Base-by-base conservation (phyloP, 306 rosid species). In the Acacia acuminata region DNA sequence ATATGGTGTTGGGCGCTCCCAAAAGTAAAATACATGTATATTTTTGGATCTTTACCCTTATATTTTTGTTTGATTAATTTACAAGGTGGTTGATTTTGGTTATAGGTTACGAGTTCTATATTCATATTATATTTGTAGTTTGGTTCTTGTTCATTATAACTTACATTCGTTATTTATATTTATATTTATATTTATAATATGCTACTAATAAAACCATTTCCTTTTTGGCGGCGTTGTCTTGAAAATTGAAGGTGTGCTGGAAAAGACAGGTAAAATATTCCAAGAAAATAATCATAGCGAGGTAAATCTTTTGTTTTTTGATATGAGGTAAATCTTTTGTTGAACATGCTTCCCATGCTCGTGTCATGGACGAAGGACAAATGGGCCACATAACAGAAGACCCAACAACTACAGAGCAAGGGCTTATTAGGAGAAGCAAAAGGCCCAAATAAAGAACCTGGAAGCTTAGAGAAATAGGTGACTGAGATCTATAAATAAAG, bases 31-130 rank as follows among this genome's bases (percentile, higher is more conserved):
- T n/a, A n/a, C n/a, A n/a, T n/a, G n/a, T n/a, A n/a, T n/a, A n/a
- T n/a, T n/a, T n/a, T n/a, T n/a, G n/a, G n/a, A n/a, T n/a, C n/a
- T n/a, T n/a, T n/a, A n/a, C n/a, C n/a, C n/a, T 83, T 88, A 86
- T 58, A 77, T 45, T 47, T 16, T 51, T 60, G 71, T 71, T 86
- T 86, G 74, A 84, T 77, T 81, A 61, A 36, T 79, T 67, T 81
- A 78, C 83, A 78, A 87, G 82, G 75, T 81, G 66, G 74, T 77
- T 84, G 77, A 71, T 60, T 58, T 42, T 78, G 73, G 84, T 65
- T 53, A 55, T 79, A 79, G 84, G 78, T 78, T 77, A 73, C 47
- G 38, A 8, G 40, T 53, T 60, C 25, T 64, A 17, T 71, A 44
- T 60, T 15, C 5, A 71, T 22, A 30, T 71, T 11, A 68, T 40